A percentile compares a stretch with the other conserved stretches of the same genome.
phyloP scores from a whole-genome alignment of 2,329 filamentous ascomycete genomes.

The Colletotrichum limetticola region DNA sequence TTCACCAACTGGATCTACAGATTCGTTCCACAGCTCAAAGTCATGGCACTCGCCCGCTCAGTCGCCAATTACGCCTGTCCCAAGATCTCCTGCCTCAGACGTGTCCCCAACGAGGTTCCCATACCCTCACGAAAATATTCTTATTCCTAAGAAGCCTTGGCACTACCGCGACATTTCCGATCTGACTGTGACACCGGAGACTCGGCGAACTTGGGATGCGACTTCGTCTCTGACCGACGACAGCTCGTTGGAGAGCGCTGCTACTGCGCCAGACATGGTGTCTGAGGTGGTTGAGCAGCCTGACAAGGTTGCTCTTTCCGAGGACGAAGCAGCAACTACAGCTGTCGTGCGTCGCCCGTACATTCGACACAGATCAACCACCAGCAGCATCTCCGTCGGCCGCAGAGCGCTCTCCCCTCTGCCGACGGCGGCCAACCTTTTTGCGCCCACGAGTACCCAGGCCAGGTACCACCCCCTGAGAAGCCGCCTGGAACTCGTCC shows the following conservation, averaged over 20 bases:
- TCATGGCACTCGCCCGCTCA: conserved; percentile 62
- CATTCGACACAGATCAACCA: conserved; percentile 65
- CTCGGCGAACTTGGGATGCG: conserved; percentile 43
- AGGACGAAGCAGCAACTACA: conserved; percentile 32
- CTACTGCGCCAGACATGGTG: conserved; percentile 38
- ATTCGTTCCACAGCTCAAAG: conserved; percentile 66
- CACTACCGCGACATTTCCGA: conserved; percentile 47
- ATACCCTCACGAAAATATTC: conserved; percentile 53
- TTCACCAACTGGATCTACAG: conserved; percentile 59
- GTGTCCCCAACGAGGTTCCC: conserved; percentile 47
- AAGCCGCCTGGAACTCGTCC: conserved; percentile 55
- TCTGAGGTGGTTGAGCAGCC: conserved; percentile 23
- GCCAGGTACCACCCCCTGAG: conserved; percentile 44
- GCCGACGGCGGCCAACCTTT: conserved; percentile 74
- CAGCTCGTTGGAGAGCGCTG: conserved; percentile 41
- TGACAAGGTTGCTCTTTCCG: conserved; percentile 19
- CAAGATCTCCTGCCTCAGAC: conserved; percentile 56
- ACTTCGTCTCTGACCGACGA: conserved; percentile 42
- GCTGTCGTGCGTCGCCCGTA: conserved; percentile 50
- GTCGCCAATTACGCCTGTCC: conserved; percentile 54
- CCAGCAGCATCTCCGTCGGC: conserved; percentile 59
- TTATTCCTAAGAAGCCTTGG: conserved; percentile 44
- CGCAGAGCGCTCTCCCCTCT: conserved; percentile 73
- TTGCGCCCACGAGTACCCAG: conserved; percentile 57
- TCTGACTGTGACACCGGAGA: conserved; percentile 45